phyloP scores from a whole-genome alignment of 805 yeast genomes.

The Barnettozyma wickerhamii region DNA sequence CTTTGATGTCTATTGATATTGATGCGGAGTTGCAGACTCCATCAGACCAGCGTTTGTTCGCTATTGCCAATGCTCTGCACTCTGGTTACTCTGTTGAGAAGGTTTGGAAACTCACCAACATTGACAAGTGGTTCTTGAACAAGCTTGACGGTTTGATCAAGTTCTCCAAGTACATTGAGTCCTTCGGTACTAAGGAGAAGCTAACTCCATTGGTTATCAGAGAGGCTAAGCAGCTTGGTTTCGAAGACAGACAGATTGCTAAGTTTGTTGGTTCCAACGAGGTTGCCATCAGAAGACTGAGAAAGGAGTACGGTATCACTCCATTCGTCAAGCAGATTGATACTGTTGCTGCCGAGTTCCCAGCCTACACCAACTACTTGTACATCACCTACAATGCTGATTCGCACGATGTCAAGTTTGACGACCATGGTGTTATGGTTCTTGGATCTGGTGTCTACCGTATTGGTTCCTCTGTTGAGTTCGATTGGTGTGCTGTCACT shows the following conservation, averaged over 20 bases:
- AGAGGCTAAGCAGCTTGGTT: constrained; percentile 94
- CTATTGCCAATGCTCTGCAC: constrained; percentile 90
- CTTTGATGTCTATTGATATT: constrained; percentile 86
- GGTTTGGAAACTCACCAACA: constrained; percentile 86
- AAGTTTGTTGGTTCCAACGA: constrained; percentile 84
- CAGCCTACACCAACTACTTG: constrained; percentile 90
- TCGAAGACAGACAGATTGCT: constrained; percentile 96
- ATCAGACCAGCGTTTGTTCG: constrained; percentile 94
- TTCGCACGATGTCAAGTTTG: constrained; percentile 77
- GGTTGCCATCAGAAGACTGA: constrained; percentile 83
- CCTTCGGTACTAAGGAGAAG: constrained; percentile 48
- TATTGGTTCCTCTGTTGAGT: constrained; percentile 97
- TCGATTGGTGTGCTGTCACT: constrained; percentile 99
- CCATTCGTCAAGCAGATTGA: constrained; percentile 97
- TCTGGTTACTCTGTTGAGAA: constrained; percentile 88
- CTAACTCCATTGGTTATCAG: constrained; percentile 61
- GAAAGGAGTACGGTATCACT: constrained; percentile 79
- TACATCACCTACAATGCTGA: constrained; percentile 95
- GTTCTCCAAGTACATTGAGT: constrained; percentile 59
- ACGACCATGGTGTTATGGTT: constrained; percentile 93
- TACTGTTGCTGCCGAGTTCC: constrained; percentile 99
- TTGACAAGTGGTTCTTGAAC: constrained; percentile 95
- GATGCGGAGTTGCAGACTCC: constrained; percentile 94
- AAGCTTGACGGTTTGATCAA: constrained; percentile 73
- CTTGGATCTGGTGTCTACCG: constrained; percentile 98